Evolutionary conservation across 257 asterid genomes (phyloP).

Genomic region (Cordia subcordata): DNA sequence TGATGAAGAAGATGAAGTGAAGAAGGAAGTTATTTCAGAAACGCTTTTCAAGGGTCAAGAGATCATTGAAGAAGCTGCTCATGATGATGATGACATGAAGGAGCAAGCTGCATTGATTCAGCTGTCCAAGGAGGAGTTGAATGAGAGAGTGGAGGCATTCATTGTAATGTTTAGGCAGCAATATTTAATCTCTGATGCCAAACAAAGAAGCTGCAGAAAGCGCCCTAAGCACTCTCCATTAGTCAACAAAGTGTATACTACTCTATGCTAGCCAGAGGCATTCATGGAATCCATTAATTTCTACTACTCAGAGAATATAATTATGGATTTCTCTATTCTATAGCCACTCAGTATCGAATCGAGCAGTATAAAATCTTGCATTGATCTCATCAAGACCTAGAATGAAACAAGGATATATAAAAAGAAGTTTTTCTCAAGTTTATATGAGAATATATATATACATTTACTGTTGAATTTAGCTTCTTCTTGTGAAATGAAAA

Average conservation of each 20-base stretch:
- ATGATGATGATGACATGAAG: background rate
- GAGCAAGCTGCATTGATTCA: slow-evolving; percentile 33
- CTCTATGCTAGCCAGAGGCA: no score
- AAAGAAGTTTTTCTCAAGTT: no score
- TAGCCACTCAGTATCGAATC: no score
- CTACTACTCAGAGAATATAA: no score
- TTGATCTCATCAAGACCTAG: slow-evolving; percentile 61
- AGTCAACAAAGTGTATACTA: no score
- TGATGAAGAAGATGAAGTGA: background rate
- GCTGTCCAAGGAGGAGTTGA: slow-evolving; percentile 73
- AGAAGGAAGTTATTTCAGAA: background rate
- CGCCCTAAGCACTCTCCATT: no score
- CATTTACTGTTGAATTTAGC: slow-evolving; percentile 70
- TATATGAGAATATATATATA: no score
- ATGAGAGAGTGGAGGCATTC: slow-evolving; percentile 78
- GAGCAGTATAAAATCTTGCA: no score
- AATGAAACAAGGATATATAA: slow-evolving; percentile 65
- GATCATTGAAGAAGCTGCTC: no score
- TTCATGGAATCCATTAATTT: no score
- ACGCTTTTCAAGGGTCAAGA: background rate
- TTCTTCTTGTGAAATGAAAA: no score
- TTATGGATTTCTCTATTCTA: no score
- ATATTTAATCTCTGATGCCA: slow-evolving; percentile 79
- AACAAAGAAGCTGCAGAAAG: background rate
- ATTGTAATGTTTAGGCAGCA: slow-evolving; percentile 91